A percentile compares a stretch with the other conserved stretches of the same genome.
These are phyloP conservation scores for Aureobasidium subglaciale DNA, from an alignment of 2,329 filamentous ascomycete species.

Conservation along the genomic window DNA sequence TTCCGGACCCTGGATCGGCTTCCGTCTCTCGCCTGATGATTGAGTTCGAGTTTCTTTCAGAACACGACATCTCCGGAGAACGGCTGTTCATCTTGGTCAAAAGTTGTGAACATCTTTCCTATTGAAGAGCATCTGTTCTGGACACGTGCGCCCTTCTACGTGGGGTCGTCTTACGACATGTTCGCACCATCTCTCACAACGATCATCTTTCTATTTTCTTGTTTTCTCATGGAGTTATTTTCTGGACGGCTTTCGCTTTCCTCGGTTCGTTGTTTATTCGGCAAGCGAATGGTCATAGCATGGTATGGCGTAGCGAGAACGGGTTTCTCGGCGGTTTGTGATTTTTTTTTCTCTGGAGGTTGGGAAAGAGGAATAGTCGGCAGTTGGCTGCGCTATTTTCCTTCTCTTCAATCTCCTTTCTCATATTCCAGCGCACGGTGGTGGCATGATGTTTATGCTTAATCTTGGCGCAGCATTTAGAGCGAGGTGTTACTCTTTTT, in stretches of 20 bases:
- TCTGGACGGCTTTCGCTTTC: background rate
- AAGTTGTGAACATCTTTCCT: background rate
- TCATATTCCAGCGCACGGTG: background rate
- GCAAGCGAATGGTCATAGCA: conserved; percentile 3
- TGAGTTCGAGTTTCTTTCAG: background rate
- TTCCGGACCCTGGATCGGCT: conserved; percentile 8
- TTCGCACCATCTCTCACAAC: background rate
- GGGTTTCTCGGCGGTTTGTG: background rate
- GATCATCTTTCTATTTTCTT: background rate
- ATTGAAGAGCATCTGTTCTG: background rate
- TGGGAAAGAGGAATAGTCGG: background rate
- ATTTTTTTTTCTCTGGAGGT: background rate
- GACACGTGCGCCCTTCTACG: background rate
- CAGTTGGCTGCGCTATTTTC: conserved; percentile 1
- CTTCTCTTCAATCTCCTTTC: background rate
- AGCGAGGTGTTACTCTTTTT: background rate
- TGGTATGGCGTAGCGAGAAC: conserved; percentile 9
- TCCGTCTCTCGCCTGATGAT: background rate
- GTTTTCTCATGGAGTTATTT: background rate
- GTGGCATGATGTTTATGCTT: background rate
- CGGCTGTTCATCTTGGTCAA: background rate
- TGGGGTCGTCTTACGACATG: conserved; percentile 7
- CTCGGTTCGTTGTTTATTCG: background rate
- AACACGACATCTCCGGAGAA: background rate
- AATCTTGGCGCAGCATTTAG: background rate